Conservation (phyloP, 2,329 filamentous ascomycete species). For the Pseudogymnoascus sp. region DNA sequence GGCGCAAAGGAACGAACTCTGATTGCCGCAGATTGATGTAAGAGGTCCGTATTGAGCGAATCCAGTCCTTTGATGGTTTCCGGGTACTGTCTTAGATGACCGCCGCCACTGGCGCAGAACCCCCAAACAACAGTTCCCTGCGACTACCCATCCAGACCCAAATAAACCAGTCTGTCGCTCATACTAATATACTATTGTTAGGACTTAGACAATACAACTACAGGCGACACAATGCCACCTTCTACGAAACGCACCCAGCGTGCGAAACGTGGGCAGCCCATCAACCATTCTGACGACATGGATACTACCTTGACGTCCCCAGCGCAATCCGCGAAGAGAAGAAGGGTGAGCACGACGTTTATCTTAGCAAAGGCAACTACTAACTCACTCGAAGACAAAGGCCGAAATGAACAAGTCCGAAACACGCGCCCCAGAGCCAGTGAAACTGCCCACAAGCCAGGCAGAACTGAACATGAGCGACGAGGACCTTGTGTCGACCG, state of each 20-base stretch:
- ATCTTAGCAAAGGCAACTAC: not conserved
- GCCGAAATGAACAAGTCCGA: constrained; percentile 29
- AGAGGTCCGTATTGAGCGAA: constrained; percentile 5
- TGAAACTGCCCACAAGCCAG: constrained; percentile 28
- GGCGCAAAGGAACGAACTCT: not conserved
- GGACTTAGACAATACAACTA: constrained; percentile 17
- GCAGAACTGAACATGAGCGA: constrained; percentile 39
- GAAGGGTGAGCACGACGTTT: constrained; percentile 46
- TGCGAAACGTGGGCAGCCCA: constrained; percentile 29
- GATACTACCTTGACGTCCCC: constrained; percentile 43
- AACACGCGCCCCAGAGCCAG: constrained; percentile 28
- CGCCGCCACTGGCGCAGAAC: constrained; percentile 1
- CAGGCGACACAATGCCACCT: constrained; percentile 30
- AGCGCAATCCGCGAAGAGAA: constrained; percentile 55
- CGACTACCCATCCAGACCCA: constrained; percentile 2
- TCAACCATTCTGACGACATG: constrained; percentile 16
- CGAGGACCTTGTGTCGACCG: constrained; percentile 37
- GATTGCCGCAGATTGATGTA: constrained; percentile 1
- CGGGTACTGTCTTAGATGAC: constrained; percentile 4
- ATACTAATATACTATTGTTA: constrained; percentile 4
- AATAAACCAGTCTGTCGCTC: not conserved
- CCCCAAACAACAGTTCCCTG: constrained; percentile 6
- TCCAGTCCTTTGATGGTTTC: constrained; percentile 9
- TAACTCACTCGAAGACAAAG: constrained; percentile 24
- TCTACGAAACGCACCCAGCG: constrained; percentile 34